phyloP scores from a whole-genome alignment of 139 green algal species.

The Chlamydomonas asymmetrica region DNA sequence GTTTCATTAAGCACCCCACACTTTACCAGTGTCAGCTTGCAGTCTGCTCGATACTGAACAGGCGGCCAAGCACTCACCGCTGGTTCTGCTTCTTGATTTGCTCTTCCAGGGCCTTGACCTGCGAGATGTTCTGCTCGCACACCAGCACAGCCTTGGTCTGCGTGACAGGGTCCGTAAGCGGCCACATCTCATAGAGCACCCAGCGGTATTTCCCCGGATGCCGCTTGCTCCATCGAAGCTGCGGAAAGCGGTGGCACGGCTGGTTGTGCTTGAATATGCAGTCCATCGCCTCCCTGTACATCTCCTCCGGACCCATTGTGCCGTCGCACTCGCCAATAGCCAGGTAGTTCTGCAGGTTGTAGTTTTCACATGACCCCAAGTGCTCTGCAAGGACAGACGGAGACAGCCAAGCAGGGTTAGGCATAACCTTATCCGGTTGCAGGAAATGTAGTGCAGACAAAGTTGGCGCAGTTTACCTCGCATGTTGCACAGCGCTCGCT shows the following conservation, averaged over 20 bases:
- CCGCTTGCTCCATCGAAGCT: slow-evolving; percentile 61
- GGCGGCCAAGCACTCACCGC: slow-evolving; percentile 25
- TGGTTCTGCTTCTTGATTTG: slow-evolving; percentile 60
- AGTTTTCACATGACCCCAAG: slow-evolving; percentile 36
- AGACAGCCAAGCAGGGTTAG: neutral
- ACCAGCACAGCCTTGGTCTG: slow-evolving; percentile 50
- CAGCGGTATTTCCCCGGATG: slow-evolving; percentile 61
- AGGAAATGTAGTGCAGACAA: neutral
- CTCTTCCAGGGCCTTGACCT: slow-evolving; percentile 63
- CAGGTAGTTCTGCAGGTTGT: slow-evolving; percentile 55
- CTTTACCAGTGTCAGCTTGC: too few species aligned
- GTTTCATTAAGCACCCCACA: too few species aligned
- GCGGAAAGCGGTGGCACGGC: slow-evolving; percentile 51
- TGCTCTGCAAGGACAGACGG: slow-evolving; percentile 39
- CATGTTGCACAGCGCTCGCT: slow-evolving; percentile 54
- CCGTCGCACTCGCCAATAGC: slow-evolving; percentile 53
- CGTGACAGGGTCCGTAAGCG: slow-evolving; percentile 52
- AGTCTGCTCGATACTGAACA: too few species aligned
- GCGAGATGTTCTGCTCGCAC: slow-evolving; percentile 66
- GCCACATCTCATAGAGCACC: slow-evolving; percentile 70
- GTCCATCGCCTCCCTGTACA: slow-evolving; percentile 49
- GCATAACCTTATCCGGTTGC: neutral
- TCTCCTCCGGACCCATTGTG: slow-evolving; percentile 35
- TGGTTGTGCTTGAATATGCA: slow-evolving; percentile 46
- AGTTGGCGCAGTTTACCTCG: slow-evolving; percentile 31